phyloP scores from a whole-genome alignment of 176 grass and related monocot genomes.

The Oryza meyeriana region DNA sequence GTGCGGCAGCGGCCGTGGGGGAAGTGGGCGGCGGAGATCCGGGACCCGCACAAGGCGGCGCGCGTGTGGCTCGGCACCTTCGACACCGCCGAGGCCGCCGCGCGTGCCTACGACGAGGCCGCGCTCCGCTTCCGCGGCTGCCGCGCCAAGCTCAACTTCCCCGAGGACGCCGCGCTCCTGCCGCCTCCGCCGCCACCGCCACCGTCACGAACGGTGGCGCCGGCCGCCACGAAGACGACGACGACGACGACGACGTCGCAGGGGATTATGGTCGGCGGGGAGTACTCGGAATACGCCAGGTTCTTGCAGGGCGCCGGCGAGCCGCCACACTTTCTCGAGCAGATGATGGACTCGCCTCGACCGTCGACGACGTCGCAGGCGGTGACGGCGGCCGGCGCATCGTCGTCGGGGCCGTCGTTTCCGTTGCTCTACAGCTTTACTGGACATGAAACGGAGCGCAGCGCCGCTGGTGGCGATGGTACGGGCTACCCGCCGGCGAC shows the following conservation, averaged over 20 bases:
- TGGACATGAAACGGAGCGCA: background rate
- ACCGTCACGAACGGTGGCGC: background rate
- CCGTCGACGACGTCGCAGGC: background rate
- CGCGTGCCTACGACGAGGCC: slow-evolving; percentile 65
- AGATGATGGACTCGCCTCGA: background rate
- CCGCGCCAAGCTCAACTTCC: slow-evolving; percentile 87
- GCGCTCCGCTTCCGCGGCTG: slow-evolving; percentile 55
- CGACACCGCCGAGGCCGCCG: slow-evolving; percentile 66
- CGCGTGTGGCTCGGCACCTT: slow-evolving; percentile 91
- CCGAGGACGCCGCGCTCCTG: slow-evolving; percentile 30
- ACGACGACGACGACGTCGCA: background rate
- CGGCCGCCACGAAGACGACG: background rate
- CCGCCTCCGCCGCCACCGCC: background rate
- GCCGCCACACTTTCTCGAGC: slow-evolving; percentile 7
- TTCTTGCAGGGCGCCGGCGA: slow-evolving; percentile 25
- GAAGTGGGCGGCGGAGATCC: slow-evolving; percentile 84
- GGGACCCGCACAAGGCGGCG: slow-evolving; percentile 64
- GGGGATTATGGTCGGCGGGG: background rate
- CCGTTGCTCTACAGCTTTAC: slow-evolving; percentile 19
- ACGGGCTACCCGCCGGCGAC: background rate
- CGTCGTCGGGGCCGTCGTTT: slow-evolving; percentile 21
- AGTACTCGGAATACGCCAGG: slow-evolving; percentile 44
- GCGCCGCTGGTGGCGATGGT: background rate
- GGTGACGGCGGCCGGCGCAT: background rate
- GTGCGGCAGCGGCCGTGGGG: slow-evolving; percentile 83